These are phyloP conservation scores for Curvularia lunata DNA, from an alignment of 2,329 filamentous ascomycete genomes.

Conservation along the genomic window DNA sequence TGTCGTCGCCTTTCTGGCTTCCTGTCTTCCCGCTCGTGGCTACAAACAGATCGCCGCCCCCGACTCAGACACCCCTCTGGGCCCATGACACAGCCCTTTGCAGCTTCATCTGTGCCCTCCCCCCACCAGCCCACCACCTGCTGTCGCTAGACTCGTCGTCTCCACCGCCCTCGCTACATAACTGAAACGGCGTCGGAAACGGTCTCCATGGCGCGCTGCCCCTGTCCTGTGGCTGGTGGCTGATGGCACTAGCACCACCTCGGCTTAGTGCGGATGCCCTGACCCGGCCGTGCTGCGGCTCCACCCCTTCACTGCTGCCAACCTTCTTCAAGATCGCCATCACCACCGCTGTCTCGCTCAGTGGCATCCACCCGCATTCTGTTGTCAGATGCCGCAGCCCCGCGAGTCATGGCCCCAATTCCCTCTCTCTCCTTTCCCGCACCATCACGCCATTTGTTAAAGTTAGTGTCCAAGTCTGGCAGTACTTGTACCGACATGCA, in stretches of 20 bases:
- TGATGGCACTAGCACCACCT: neutral
- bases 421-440: neutral
- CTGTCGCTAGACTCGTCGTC: neutral
- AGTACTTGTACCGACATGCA: neutral
- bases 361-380: neutral
- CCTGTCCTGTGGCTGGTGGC: neutral
- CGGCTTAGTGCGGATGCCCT: neutral
- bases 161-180: constrained; percentile 2
- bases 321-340: neutral
- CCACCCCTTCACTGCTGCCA: neutral
- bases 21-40: neutral
- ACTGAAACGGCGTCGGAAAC: constrained; percentile 5
- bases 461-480: neutral
- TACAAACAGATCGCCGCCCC: neutral
- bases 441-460: neutral
- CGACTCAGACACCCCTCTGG: neutral
- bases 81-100: neutral
- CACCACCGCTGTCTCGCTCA: neutral
- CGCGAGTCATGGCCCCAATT: neutral
- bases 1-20: neutral
- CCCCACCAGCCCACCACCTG: neutral
- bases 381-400: neutral
- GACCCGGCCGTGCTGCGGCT: neutral
- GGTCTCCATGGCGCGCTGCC: neutral
- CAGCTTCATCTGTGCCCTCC: neutral